Evolutionary conservation across 352 stramenopile species (phyloP).

Genomic region (Phytophthora fragariaefolia): DNA sequence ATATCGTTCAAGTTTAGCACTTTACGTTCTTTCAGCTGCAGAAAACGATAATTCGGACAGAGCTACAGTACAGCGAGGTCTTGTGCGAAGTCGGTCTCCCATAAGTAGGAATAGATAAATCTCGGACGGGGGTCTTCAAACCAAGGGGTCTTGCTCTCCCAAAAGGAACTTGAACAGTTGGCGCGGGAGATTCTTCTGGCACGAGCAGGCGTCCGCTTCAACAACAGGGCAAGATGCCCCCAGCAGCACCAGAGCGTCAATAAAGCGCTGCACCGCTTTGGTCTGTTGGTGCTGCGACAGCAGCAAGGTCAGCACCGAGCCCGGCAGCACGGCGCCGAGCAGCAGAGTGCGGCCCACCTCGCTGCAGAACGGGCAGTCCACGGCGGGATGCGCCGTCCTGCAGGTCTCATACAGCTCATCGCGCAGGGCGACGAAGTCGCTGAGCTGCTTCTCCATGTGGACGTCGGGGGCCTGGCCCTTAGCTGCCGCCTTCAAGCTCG

Average conservation of each 20-base stretch:
- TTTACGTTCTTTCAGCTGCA: neutral
- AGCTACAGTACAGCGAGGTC: neutral
- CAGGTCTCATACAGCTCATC: slow-evolving; percentile 40
- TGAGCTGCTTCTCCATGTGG: slow-evolving; percentile 25
- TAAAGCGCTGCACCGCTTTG: slow-evolving; percentile 27
- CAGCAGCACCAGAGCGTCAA: slow-evolving; percentile 20
- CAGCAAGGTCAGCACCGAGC: slow-evolving; percentile 17
- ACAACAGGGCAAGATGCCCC: slow-evolving; percentile 9
- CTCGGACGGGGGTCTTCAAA: slow-evolving; percentile 4
- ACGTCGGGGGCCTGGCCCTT: slow-evolving; percentile 13
- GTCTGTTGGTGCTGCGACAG: slow-evolving; percentile 24
- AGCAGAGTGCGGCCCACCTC: slow-evolving; percentile 41
- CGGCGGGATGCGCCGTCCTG: slow-evolving; percentile 23
- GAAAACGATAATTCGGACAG: slow-evolving; percentile 1
- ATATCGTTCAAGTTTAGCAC: neutral
- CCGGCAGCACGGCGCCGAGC: slow-evolving; percentile 25
- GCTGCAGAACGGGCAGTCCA: slow-evolving; percentile 42
- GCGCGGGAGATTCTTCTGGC: slow-evolving; percentile 25
- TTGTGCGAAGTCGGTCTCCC: slow-evolving; percentile 3
- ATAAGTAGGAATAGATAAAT: slow-evolving; percentile 13
- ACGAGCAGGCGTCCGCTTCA: slow-evolving; percentile 18
- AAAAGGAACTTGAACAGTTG: slow-evolving; percentile 27
- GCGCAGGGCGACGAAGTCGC: slow-evolving; percentile 42
- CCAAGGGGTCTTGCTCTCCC: neutral
- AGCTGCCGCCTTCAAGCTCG: slow-evolving; percentile 13